Evolutionary conservation across 306 rosid genomes (phyloP).

Genomic region (Chamaecrista fasciculata): DNA sequence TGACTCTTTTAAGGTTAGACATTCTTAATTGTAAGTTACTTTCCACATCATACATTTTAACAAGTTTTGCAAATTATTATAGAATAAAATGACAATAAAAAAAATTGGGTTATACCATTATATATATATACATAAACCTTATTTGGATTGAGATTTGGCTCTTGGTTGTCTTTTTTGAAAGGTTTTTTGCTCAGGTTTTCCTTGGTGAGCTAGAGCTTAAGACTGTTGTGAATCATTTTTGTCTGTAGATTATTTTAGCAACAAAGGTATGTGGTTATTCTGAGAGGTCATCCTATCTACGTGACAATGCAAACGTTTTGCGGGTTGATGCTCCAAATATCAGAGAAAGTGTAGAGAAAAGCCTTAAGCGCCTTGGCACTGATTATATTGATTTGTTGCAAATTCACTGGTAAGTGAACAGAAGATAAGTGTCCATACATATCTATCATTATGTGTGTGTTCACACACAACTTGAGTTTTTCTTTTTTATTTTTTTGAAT

Average conservation of each 20-base stretch:
- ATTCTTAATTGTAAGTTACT: neutral
- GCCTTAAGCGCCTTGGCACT: conserved; percentile 84
- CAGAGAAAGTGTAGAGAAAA: conserved; percentile 92
- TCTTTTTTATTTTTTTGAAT: too few relatives aligned
- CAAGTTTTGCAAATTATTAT: neutral
- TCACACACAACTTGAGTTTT: neutral
- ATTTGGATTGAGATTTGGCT: conserved; percentile 18
- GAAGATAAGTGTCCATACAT: conserved; percentile 13
- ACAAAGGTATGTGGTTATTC: conserved; percentile 86
- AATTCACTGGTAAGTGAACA: conserved; percentile 78
- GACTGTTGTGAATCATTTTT: conserved; percentile 18
- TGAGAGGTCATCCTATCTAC: conserved; percentile 58
- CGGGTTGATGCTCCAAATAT: conserved; percentile 85
- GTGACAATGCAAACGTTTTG: conserved; percentile 61
- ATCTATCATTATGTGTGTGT: neutral
- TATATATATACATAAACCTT: neutral
- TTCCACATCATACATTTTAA: conserved; percentile 3
- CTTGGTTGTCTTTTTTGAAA: neutral
- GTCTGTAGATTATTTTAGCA: conserved; percentile 65
- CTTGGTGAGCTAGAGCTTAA: conserved; percentile 18
- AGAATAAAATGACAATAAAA: neutral
- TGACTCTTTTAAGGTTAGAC: neutral
- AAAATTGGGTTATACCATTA: neutral
- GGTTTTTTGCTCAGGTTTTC: neutral
- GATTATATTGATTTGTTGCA: conserved; percentile 92